These are phyloP conservation scores for Jatropha multifida DNA, from an alignment of 441 rosid genomes.

Conservation along the genomic window DNA sequence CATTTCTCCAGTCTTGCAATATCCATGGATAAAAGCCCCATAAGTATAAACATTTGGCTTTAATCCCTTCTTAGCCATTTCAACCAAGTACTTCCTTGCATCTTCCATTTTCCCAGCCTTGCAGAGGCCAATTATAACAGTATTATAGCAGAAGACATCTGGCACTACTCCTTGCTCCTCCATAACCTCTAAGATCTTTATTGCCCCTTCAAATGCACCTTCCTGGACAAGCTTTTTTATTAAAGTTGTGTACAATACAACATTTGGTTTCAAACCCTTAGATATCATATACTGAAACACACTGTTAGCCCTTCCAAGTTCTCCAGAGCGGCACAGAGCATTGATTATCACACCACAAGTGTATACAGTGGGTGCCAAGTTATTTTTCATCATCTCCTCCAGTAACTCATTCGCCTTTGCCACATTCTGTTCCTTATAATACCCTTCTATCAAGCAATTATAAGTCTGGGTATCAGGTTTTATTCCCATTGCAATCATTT, in stretches of 20 bases:
- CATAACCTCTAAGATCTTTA: conserved; percentile 53
- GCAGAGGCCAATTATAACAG: conserved; percentile 72
- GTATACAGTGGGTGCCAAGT: conserved; percentile 46
- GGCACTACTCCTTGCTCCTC: conserved; percentile 53
- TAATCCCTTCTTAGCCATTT: conserved; percentile 59
- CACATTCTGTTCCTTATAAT: conserved; percentile 42
- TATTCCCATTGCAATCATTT: conserved; percentile 56
- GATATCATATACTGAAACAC: conserved; percentile 55
- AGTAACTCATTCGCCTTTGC: conserved; percentile 41
- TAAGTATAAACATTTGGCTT: conserved; percentile 72
- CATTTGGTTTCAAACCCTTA: conserved; percentile 61
- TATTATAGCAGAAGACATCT: conserved; percentile 72
- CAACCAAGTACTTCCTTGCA: conserved; percentile 51
- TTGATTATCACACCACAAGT: conserved; percentile 52
- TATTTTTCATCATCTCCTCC: conserved; percentile 57
- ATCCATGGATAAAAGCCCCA: conserved; percentile 66
- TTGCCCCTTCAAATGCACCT: conserved; percentile 53
- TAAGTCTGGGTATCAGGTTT: conserved; percentile 60
- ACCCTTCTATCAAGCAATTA: conserved; percentile 60
- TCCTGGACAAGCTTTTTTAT: conserved; percentile 58
- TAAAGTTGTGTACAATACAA: conserved; percentile 54
- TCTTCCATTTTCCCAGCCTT: conserved; percentile 76
- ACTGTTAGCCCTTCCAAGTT: conserved; percentile 47
- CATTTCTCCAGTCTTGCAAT: conserved; percentile 57
- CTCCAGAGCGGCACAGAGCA: conserved; percentile 52